Evolutionary conservation across 306 rosid genomes (phyloP).

Genomic region (Corylus heterophylla): DNA sequence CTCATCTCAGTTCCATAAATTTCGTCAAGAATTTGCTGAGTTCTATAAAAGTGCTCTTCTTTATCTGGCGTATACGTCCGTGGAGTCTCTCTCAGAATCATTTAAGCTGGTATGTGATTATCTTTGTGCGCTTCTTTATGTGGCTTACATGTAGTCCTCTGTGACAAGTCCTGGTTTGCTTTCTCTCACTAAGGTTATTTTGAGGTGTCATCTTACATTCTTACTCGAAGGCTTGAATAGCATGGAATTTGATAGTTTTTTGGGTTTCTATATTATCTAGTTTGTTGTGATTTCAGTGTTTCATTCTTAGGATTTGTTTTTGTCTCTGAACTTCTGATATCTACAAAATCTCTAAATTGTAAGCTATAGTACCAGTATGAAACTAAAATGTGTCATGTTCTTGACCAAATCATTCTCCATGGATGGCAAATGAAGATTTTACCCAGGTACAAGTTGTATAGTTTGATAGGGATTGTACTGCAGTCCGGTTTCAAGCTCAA

Average conservation of each 20-base stretch:
- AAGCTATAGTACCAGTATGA: not conserved
- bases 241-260: not conserved
- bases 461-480: not conserved
- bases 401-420: not conserved
- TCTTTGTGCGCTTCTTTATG: not conserved
- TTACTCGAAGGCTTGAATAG: not conserved
- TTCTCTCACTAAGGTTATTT: not conserved
- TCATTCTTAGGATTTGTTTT: not conserved
- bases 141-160: not conserved
- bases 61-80: conserved; percentile 93
- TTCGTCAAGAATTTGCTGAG: conserved; percentile 93
- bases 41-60: conserved; percentile 99
- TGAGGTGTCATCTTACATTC: not conserved
- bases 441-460: not conserved
- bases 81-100: conserved; percentile 96
- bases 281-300: not conserved
- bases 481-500: not conserved
- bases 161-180: not conserved
- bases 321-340: not conserved
- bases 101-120: conserved; percentile 79
- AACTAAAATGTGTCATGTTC: not conserved
- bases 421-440: not conserved
- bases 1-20: conserved; percentile 82
- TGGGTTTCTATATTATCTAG: not conserved
- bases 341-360: not conserved